Evolutionary conservation across 192 early-diverging fungal species (phyloP), one percentile per base, ranked within the genome.

Genomic region (Podochytrium sp.): DNA sequence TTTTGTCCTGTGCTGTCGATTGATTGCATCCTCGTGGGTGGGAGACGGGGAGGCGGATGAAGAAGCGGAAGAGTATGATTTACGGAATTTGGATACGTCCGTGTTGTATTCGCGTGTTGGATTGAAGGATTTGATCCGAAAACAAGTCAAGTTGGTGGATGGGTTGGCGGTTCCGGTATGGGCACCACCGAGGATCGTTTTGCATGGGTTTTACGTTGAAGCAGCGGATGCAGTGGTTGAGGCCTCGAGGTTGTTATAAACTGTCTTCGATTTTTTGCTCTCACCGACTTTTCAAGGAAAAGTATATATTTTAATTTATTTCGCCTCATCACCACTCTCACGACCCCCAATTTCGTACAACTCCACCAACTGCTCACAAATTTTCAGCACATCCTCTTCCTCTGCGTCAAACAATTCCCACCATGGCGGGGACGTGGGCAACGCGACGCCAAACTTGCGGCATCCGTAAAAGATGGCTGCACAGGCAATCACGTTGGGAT

Each of bases 391-490:
- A 53, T 97, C 95, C 38, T 90, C 87, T 14, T 84, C 65, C 14
- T 83, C 80, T 7, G 91, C 81, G 64, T 95, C 95, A 83, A 96
- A 93, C 4, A 96, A 80, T 27, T 85, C 82, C 92, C 93, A 95
- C 95, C 95, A 97, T 0, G 93, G 84, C 30, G 95, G 92, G 18
- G 73, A 68, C 12, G 72, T 83, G 1, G 96, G 95, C 47, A 99
- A 80, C 35, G 79, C 75, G 0, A 94, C 82, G 18, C 80, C 76
- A 64, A 79, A 84, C 35, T 87, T 83, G 32, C 90, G 78, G 34
- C 92, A 90, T 1, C 94, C 92, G 49, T 98, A 79, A 82, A 86
- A 94, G 37, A 99, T 94, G 0, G 88, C 91, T 16, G 92, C 93
- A 63, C 90, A 91, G 0, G 97, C 96, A 76, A 99, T 94, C 1